phyloP scores from a whole-genome alignment of 2,329 filamentous ascomycete species.

The Colletotrichum filicis region DNA sequence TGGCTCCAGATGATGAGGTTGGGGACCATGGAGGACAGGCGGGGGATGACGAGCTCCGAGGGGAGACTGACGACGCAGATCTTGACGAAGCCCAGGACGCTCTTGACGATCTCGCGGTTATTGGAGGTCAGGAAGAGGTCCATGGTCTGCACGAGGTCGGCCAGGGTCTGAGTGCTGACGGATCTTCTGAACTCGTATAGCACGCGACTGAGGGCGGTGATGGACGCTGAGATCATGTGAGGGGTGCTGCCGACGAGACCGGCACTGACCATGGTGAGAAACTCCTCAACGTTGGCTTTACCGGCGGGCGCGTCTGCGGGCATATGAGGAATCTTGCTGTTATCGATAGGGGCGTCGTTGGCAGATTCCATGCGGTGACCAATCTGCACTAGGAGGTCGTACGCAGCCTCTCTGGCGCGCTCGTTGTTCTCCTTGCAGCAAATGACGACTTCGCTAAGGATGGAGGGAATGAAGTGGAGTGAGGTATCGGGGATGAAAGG shows the following conservation, averaged over 20 bases:
- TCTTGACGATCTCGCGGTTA: slow-evolving; percentile 96
- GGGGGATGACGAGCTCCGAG: slow-evolving; percentile 79
- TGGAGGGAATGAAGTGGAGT: slow-evolving; percentile 91
- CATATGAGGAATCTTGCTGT: slow-evolving; percentile 90
- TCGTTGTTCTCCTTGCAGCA: slow-evolving; percentile 98
- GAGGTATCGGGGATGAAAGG: slow-evolving; percentile 80
- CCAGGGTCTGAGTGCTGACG: slow-evolving; percentile 75
- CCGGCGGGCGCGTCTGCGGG: slow-evolving; percentile 80
- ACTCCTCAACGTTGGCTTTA: slow-evolving; percentile 88
- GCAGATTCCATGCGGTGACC: slow-evolving; percentile 79
- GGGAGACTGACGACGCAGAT: slow-evolving; percentile 91
- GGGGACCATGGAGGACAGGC: slow-evolving; percentile 81
- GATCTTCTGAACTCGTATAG: slow-evolving; percentile 88
- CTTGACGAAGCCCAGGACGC: slow-evolving; percentile 95
- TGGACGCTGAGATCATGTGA: slow-evolving; percentile 98
- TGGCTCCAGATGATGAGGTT: slow-evolving; percentile 97
- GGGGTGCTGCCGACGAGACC: slow-evolving; percentile 92
- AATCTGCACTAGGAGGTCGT: slow-evolving; percentile 89
- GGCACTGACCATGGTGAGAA: slow-evolving; percentile 97
- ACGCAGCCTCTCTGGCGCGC: slow-evolving; percentile 88
- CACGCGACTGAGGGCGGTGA: slow-evolving; percentile 92
- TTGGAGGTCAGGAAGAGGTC: slow-evolving; percentile 96
- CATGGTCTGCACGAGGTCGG: slow-evolving; percentile 92
- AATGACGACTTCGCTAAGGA: slow-evolving; percentile 94
- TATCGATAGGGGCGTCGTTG: slow-evolving; percentile 80